phyloP scores from a whole-genome alignment of 2,329 filamentous ascomycete genomes.

The Truncatella angustata region DNA sequence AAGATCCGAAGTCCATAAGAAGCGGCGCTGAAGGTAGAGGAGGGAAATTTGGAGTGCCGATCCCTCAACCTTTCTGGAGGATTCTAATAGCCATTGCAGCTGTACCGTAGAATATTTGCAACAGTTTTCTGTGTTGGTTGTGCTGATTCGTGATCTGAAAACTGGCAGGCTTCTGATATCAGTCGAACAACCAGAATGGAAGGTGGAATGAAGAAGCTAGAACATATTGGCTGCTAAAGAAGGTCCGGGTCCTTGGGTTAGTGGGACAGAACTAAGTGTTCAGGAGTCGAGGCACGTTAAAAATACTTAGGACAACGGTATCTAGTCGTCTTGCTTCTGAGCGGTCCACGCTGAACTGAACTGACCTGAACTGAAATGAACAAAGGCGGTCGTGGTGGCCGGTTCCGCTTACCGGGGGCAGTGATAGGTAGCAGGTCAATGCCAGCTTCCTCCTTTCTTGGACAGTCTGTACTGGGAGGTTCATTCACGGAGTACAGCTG shows the following conservation, averaged over 20 bases:
- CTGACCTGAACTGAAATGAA: background rate
- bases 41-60: constrained; percentile 1
- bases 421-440: too few species aligned
- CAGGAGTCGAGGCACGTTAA: too few species aligned
- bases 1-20: background rate
- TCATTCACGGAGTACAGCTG: constrained; percentile 6
- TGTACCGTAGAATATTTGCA: too few species aligned
- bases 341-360: too few species aligned
- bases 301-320: too few species aligned
- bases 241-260: background rate
- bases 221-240: background rate
- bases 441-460: background rate
- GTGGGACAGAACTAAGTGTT: background rate
- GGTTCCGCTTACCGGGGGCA: too few species aligned
- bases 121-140: too few species aligned
- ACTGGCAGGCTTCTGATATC: background rate
- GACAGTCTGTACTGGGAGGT: constrained; percentile 4
- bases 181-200: background rate
- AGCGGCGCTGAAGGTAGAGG: background rate
- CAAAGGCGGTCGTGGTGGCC: background rate
- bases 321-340: too few species aligned
- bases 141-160: background rate
- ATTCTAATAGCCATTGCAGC: too few species aligned
- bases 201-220: background rate
- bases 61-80: background rate